Evolutionary conservation across 352 stramenopile genomes (phyloP), one percentile per base, ranked within the genome.

Genomic region (Pythium diclinum): DNA sequence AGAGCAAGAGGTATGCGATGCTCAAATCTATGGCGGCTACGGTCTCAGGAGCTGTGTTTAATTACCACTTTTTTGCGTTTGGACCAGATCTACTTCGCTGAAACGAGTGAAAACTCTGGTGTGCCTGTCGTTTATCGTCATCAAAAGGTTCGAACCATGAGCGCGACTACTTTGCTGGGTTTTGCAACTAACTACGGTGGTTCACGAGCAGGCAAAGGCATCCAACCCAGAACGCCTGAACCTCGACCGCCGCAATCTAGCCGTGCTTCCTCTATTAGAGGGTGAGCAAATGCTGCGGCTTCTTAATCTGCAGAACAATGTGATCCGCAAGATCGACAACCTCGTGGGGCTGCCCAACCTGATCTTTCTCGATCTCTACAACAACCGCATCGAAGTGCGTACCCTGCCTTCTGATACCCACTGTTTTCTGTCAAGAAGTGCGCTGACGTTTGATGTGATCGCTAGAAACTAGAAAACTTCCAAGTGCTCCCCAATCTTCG

Each of bases 331-430:
- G 33, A 97, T 98, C 49, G 77, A 89, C 21, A 96, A 97, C 67
- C 68, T 97, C 16, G 48, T 83, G 8, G 81, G 85, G 17, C 71
- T 98, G 5, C 83, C 85, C 0, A 97, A 96, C 62, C 69, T 98
- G 46, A 97, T 98, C 34, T 98, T 97, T 48, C 67, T 98, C 0
- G 91, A 98, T 44, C 72, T 98, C 14, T 97, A 97, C 76, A 97
- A 97, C 69, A 98, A 98, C 68, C 72, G 85, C 10, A 89, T 98
- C 23, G 85, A 93, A 71, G 78, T 89, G 74, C 19, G 56, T 36
- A 9, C 25, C 3, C 8, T 34, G 6, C 56, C 6, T 32, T 13
- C 8, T 32, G 11, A 19, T 56, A 13, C 16, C 42, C 30, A 17
- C 25, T 38, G 8, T 5, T 46, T n/a, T n/a, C n/a, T n/a, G n/a